Base-by-base conservation (phyloP, 73 alveolate genomes). In the Uronychia setigera region DNA sequence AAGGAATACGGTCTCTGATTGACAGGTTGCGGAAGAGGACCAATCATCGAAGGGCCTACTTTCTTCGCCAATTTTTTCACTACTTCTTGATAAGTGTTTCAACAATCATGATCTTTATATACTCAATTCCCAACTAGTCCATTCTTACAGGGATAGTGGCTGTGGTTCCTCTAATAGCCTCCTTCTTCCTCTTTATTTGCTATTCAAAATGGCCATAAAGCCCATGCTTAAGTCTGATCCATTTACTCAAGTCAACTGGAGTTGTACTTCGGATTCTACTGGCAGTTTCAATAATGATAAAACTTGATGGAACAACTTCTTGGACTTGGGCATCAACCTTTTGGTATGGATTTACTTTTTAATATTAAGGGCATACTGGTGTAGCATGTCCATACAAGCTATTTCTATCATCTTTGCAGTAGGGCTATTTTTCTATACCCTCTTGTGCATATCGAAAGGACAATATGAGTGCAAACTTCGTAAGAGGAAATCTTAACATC, bases 291-390 rank as follows among this genome's bases (percentile, higher is more conserved):
- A 58, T 60, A 1, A 31, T 81, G 30, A 35, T 81, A 35, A 81
- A 60, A 60, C 30, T 81, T 27, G 58, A 32, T 35, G 33, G 29
- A 0, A 13, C 28, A 13, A 26, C 59, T 13, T 14, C 0, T 34
- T 81, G 88, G 88, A 59, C 67, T 0, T 81, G 88, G 88, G 32
- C 74, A 29, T 35, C 81, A 31, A 33, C 81, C 31, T 26, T 81
- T 32, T 81, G 88, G 67, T 46, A 46, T 11, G n/a, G 67, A 11
- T 19, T 46, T 46, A 5, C 67, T 46, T 5, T 11, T 19, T n/a
- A n/a, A n/a, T n/a, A n/a, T 19, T 19, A 5, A 46, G 67, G 88
- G 77, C 75, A 1, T 81, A 81, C 34, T 81, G 88, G 88, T 81
- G 88, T 13, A 35, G 77, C 79, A n/a, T 59, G 27, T 31, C 88